Conservation (phyloP, 2,329 filamentous ascomycete genomes). For the Curvularia spicifera region DNA sequence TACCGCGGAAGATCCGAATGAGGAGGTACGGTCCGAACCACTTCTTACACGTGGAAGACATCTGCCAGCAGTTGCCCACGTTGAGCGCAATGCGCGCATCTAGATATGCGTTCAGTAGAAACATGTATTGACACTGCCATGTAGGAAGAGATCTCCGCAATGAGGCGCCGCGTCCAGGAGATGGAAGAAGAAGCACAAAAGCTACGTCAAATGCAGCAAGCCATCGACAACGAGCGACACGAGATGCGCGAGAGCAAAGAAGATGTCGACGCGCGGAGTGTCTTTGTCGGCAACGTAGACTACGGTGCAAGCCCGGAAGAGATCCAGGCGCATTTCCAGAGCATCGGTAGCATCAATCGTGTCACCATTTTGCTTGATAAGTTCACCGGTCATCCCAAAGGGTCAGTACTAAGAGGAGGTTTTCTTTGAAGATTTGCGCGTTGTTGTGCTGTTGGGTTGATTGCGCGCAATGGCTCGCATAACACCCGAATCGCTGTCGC, state of each 20-base stretch:
- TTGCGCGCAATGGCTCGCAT: conserved; percentile 4
- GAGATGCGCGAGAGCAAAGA: conserved; percentile 91
- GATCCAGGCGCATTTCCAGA: conserved; percentile 98
- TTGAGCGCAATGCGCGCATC: neutral
- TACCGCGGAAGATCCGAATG: conserved; percentile 43
- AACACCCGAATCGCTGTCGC: conserved; percentile 1
- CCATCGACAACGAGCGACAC: conserved; percentile 80
- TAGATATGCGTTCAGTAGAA: neutral
- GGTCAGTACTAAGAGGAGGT: conserved; percentile 67
- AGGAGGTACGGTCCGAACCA: conserved; percentile 41
- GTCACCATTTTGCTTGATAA: conserved; percentile 98
- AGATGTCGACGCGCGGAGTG: conserved; percentile 91
- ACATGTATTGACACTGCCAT: conserved; percentile 13
- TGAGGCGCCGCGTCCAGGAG: conserved; percentile 61
- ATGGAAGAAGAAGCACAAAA: conserved; percentile 66
- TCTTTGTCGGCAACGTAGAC: conserved; percentile 98
- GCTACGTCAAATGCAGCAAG: conserved; percentile 63
- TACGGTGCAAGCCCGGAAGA: conserved; percentile 97
- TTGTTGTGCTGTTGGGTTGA: neutral
- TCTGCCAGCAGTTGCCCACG: neutral
- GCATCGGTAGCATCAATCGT: conserved; percentile 94
- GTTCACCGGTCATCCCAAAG: conserved; percentile 98
- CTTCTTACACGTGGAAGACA: neutral
- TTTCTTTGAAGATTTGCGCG: conserved; percentile 37
- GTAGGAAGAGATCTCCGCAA: conserved; percentile 55